A percentile compares a stretch with the other conserved stretches of the same genome.
These are phyloP conservation scores for Geotrichum cucujoidarum DNA, from an alignment of 1,139 yeast genomes.

Conservation along the genomic window DNA sequence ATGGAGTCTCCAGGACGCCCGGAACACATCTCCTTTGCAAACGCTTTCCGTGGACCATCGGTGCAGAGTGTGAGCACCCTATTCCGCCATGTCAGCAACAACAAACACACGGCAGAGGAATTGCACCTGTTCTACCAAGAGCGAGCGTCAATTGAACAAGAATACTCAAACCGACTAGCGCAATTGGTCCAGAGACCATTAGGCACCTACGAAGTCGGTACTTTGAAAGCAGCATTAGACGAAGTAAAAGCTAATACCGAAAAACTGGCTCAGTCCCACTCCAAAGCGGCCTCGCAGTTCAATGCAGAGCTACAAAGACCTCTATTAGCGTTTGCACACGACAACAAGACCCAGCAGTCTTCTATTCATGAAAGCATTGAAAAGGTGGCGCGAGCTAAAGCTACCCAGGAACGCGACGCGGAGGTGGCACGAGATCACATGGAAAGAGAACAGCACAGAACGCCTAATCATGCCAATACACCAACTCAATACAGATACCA, in stretches of 20 bases:
- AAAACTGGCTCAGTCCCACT: slow-evolving; percentile 46
- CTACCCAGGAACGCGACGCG: slow-evolving; percentile 38
- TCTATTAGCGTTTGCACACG: slow-evolving; percentile 41
- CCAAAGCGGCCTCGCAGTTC: slow-evolving; percentile 44
- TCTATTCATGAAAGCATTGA: slow-evolving; percentile 44
- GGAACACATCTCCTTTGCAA: slow-evolving; percentile 39
- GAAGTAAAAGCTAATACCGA: slow-evolving; percentile 54
- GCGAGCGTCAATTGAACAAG: slow-evolving; percentile 61
- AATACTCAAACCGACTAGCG: slow-evolving; percentile 48
- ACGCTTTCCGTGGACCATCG: slow-evolving; percentile 52
- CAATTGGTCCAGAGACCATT: slow-evolving; percentile 47
- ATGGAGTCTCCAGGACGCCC: slow-evolving; percentile 16
- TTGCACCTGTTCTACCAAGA: slow-evolving; percentile 43
- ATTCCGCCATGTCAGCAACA: slow-evolving; percentile 47
- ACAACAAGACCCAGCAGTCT: slow-evolving; percentile 44
- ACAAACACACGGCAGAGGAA: slow-evolving; percentile 46
- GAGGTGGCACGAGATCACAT: slow-evolving; percentile 53
- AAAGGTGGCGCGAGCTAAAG: slow-evolving; percentile 42
- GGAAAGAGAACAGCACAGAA: slow-evolving; percentile 61
- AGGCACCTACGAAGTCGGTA: slow-evolving; percentile 58
- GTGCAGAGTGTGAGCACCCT: slow-evolving; percentile 48
- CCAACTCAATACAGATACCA: slow-evolving; percentile 55
- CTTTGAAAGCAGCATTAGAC: slow-evolving; percentile 56
- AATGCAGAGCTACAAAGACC: slow-evolving; percentile 43
- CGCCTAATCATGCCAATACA: slow-evolving; percentile 47